Evolutionary conservation across 305 asterid genomes (phyloP), one percentile per base, ranked within the genome.

Genomic region (Stenogyne calaminthoides): DNA sequence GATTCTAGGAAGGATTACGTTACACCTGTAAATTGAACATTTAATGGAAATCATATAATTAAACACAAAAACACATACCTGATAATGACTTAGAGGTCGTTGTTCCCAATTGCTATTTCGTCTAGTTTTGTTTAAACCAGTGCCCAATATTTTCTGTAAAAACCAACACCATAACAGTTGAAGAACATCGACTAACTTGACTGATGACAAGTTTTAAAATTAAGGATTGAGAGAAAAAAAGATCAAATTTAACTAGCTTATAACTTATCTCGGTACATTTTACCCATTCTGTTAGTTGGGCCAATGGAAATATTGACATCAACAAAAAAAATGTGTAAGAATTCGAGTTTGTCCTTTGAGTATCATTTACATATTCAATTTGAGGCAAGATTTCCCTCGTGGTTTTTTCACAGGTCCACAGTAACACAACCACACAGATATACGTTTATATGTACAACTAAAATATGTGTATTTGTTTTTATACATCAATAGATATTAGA

Each of bases 21-120:
- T 20, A 15, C 20, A 58, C 19, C 19, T 20, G 62, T 29, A 58
- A 16, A 66, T 25, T 9, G 20, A 12, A 5, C 18, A 18, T 49
- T 36, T 12, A 64, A 57, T 62, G 49, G 52, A 77, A 16, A 42
- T 59, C 69, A 63, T 52, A 51, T 19, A 55, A 32, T n/a, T 32
- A 56, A 40, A 49, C 61, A 57, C 61, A 18, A n/a, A 68, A 81
- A 62, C 42, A 81, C 77, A 64, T 40, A 85, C 99, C 98, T 95
- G 97, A 78, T 85, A 76, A 65, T 69, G 86, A 78, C 84, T 92
- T 64, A 95, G 75, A 56, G 99, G 98, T 18, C 99, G 88, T 71
- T 85, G 87, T 90, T 95, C 99, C 99, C 98, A 95, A 73, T 92
- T 84, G 91, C 97, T 92, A 74, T 92, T 91, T 71, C 97, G 87